These are phyloP conservation scores for Rhizoclosmatium globosum DNA, from an alignment of 192 early-diverging fungal genomes.

Conservation along the genomic window DNA sequence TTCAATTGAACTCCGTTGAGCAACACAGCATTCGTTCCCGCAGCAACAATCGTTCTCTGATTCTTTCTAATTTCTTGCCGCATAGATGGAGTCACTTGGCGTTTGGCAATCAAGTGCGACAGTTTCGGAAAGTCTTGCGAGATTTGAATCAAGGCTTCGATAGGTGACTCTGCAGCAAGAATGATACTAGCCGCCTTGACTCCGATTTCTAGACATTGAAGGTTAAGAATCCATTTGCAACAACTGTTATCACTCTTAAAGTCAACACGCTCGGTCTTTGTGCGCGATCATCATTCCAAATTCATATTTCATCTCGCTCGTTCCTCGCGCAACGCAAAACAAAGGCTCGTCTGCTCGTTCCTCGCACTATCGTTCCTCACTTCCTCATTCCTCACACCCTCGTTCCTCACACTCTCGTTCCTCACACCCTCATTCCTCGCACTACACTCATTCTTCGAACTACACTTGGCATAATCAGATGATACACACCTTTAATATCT, in stretches of 20 bases:
- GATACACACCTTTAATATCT: constrained; percentile 62
- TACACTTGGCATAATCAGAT: too few species aligned
- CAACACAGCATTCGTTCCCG: constrained; percentile 34
- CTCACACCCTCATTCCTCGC: too few species aligned
- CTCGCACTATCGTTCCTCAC: too few species aligned
- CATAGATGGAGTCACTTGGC: constrained; percentile 56
- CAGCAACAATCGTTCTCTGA: constrained; percentile 27
- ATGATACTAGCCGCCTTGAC: constrained; percentile 80
- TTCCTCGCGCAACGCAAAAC: too few species aligned
- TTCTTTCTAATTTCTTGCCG: constrained; percentile 49
- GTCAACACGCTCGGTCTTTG: too few species aligned
- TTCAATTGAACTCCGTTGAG: constrained; percentile 54
- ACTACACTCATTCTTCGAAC: too few species aligned
- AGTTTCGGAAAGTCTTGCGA: constrained; percentile 91
- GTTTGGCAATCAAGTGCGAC: constrained; percentile 72
- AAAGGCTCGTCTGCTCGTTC: too few species aligned
- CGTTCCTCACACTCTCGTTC: too few species aligned
- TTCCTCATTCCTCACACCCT: too few species aligned
- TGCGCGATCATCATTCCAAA: not conserved
- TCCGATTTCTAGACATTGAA: constrained; percentile 59
- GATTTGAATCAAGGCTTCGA: constrained; percentile 71
- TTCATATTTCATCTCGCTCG: too few species aligned
- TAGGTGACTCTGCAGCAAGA: constrained; percentile 62
- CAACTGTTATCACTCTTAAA: constrained; percentile 1
- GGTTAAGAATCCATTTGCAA: constrained; percentile 4